Base-by-base conservation (phyloP, 176 grass and related monocot genomes). In the Puya raimondii region DNA sequence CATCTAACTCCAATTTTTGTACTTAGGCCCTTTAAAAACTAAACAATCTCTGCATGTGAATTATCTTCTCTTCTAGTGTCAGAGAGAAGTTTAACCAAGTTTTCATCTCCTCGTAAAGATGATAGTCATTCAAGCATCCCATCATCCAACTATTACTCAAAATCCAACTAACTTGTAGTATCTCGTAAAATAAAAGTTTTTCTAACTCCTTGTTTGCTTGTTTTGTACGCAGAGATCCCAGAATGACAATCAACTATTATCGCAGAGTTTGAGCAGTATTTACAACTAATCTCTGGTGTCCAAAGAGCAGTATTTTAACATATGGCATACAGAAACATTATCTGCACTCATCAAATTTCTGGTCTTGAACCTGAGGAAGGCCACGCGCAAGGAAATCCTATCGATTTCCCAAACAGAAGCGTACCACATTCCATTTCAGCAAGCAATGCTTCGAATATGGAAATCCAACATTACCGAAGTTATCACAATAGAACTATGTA, bases 251-350 rank as follows among this genome's bases (percentile, higher is more conserved):
- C 33, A 42, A 42, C 33, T 42, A 42, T 42, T 42, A 42, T 42
- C 33, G 7, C 33, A 42, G 33, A 42, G 33, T 42, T 42, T 42
- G 33, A 42, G 33, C 33, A 42, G 33, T 42, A 0, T 42, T 42
- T 7, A 42, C 33, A 42, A 6, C 14, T 61, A 61, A 18, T 61
- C 56, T 21, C 56, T 75, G 64, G 61, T 47, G 6, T 49, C 48
- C 68, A 61, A 21, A 67, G 67, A 70, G 63, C 49, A 82, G 61
- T 50, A 47, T 25, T 70, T 84, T 48, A 2, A 64, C 63, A 71
- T 47, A 81, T 84, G 71, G 64, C 74, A 64, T 66, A 78, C 12
- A 88, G 81, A 81, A 81, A 81, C 76, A 78, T 64, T 48, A 18
- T 74, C 49, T 88, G 74, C 73, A 71, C 61, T 77, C 70, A 63